These are phyloP conservation scores for Teratosphaeria zuluensis DNA, from an alignment of 2,329 filamentous ascomycete genomes.

Conservation along the genomic window DNA sequence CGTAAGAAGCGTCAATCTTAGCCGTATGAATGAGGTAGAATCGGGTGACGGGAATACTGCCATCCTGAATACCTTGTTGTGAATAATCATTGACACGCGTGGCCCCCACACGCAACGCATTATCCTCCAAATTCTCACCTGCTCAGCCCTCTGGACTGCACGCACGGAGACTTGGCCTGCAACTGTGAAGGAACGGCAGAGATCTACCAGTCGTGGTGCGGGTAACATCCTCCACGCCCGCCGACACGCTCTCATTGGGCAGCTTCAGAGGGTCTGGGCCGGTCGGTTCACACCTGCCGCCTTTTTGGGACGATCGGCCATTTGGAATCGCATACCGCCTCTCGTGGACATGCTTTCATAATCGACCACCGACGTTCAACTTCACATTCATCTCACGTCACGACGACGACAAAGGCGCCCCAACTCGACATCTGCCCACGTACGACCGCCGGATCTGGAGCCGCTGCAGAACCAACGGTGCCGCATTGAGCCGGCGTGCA, in stretches of 20 bases:
- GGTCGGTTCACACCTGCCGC: neutral
- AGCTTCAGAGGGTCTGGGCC: neutral
- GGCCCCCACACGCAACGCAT: neutral
- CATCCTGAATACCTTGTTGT: too few relatives aligned
- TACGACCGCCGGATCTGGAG: neutral
- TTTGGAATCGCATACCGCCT: neutral
- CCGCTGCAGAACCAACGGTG: neutral
- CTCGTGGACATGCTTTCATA: neutral
- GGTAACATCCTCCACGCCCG: neutral
- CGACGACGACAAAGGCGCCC: neutral
- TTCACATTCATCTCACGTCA: neutral
- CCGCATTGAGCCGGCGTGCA: neutral
- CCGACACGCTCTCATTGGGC: neutral
- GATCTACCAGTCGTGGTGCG: neutral
- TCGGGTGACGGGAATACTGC: neutral
- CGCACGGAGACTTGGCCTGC: neutral
- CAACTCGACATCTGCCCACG: neutral
- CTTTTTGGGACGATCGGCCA: neutral
- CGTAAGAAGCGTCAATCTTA: neutral
- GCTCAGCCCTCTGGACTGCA: neutral
- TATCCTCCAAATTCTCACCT: neutral
- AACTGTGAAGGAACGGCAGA: neutral
- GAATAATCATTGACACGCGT: too few relatives aligned
- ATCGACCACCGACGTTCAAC: neutral
- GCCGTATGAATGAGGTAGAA: neutral